Percentiles rank a stretch among this genome's conserved stretches.
Conservation (phyloP, 176 grass and related monocot genomes). For the Oryza coarctata region DNA sequence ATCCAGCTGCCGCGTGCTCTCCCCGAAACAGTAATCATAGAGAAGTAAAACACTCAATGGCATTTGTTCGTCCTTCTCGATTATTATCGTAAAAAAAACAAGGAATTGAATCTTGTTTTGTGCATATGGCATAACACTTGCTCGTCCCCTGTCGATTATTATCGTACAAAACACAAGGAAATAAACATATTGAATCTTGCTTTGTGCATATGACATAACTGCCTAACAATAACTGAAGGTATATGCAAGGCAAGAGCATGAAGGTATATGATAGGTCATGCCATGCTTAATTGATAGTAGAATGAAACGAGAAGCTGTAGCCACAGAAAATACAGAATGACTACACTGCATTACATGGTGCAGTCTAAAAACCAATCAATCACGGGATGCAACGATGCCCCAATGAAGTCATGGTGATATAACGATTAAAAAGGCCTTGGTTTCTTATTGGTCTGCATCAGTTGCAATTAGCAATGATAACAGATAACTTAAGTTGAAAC, state of each 20-base stretch:
- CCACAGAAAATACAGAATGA: background rate
- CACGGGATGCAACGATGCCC: background rate
- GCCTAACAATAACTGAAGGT: background rate
- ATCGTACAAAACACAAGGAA: background rate
- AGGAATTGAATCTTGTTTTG: no score
- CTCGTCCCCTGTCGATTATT: background rate
- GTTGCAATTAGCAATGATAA: background rate
- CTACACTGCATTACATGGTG: background rate
- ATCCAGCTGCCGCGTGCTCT: slow-evolving; percentile 4
- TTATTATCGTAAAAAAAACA: background rate
- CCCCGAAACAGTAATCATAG: background rate
- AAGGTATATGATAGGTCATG: no score
- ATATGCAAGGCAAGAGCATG: background rate
- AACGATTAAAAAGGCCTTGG: background rate
- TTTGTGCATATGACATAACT: background rate
- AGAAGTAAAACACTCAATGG: background rate
- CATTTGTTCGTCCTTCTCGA: background rate
- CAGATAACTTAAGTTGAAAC: background rate
- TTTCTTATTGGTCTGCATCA: background rate
- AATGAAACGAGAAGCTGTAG: no score
- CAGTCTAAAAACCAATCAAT: background rate
- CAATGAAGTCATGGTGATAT: background rate
- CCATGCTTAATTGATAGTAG: no score
- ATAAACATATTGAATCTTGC: no score
- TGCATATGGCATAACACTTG: background rate